Evolutionary conservation across 2,329 filamentous ascomycete genomes (phyloP), one percentile per base, ranked within the genome.

Genomic region (Xylariales sp.): DNA sequence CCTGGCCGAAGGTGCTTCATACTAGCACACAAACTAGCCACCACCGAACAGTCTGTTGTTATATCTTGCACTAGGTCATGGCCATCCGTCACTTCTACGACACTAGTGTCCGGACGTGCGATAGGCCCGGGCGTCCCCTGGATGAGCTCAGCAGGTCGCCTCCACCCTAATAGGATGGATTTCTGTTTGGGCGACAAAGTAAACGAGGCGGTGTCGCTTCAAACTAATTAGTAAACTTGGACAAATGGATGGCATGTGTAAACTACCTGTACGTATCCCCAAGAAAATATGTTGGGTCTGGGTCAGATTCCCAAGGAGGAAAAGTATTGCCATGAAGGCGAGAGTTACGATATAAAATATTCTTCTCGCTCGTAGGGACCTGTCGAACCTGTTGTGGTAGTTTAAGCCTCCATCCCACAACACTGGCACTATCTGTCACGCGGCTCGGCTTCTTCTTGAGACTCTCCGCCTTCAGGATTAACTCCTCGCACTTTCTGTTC

Each of bases 1-100:
- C 91, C 91, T 18, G 89, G 89, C 69, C 90, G 86, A 8, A 90
- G 85, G 70, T 93, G 87, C 48, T 90, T 90, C 68, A 91, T 90
- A 30, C 89, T 90, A 32, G 94, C 94, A 77, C 94, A 97, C 5
- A 99, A 85, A 78, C 96, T 97, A 16, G 96, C 96, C 34, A 99
- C 95, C 3, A 99, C 95, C 1, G 96, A 98, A 77, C 96, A 99
- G 78, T 99, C 96, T 0, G 95, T 97, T 5, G 95, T 94, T 67
- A 97, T 90, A 79, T 99, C 96, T 80, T 99, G 96, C 2, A 97
- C 94, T 7, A 99, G 86, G 79, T 99, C 95, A 69, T 92, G 89
- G 14, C 87, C 85, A 8, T 84, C 81, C 6, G 81, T 80, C 16
- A 86, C 77, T 43, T 70, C 70, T 78, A 76, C 80, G 70, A 74